These are phyloP conservation scores for Teunomyces atbi DNA, from an alignment of 805 yeast genomes.

Conservation along the genomic window DNA sequence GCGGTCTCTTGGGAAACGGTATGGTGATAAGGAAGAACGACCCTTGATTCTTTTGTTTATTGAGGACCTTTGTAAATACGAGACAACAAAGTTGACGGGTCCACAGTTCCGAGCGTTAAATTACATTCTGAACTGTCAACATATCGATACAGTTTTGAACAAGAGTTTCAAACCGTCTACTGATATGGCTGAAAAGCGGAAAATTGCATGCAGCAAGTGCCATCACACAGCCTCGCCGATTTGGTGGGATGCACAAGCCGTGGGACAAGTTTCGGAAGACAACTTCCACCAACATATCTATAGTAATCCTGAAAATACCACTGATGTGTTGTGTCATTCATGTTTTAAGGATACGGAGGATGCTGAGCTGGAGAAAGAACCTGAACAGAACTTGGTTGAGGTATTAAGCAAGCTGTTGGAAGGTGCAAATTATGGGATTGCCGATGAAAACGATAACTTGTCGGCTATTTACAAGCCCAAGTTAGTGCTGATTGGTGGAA, in stretches of 20 bases:
- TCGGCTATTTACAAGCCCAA: constrained; percentile 10
- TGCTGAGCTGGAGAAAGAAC: constrained; percentile 5
- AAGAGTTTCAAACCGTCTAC: background rate
- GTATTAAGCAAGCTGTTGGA: constrained; percentile 27
- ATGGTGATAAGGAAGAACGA: constrained; percentile 23
- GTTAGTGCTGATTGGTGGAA: background rate
- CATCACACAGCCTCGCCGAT: constrained; percentile 30
- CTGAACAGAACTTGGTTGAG: constrained; percentile 17
- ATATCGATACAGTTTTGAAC: constrained; percentile 9
- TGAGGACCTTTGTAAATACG: constrained; percentile 29
- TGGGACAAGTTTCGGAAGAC: background rate
- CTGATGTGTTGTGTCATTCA: constrained; percentile 24
- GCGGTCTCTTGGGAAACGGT: constrained; percentile 30
- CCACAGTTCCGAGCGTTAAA: constrained; percentile 31
- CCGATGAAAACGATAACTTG: constrained; percentile 21
- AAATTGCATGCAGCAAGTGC: constrained; percentile 21
- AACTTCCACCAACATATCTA: background rate
- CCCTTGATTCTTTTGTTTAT: constrained; percentile 42
- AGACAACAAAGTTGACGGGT: constrained; percentile 21
- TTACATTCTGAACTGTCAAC: constrained; percentile 23
- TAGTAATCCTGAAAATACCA: background rate
- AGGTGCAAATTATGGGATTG: constrained; percentile 34
- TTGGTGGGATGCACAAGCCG: constrained; percentile 29
- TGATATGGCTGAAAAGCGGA: constrained; percentile 1
- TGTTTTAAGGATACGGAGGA: constrained; percentile 25